Evolutionary conservation across 306 rosid genomes (phyloP).

Genomic region (Carpinus fangiana): DNA sequence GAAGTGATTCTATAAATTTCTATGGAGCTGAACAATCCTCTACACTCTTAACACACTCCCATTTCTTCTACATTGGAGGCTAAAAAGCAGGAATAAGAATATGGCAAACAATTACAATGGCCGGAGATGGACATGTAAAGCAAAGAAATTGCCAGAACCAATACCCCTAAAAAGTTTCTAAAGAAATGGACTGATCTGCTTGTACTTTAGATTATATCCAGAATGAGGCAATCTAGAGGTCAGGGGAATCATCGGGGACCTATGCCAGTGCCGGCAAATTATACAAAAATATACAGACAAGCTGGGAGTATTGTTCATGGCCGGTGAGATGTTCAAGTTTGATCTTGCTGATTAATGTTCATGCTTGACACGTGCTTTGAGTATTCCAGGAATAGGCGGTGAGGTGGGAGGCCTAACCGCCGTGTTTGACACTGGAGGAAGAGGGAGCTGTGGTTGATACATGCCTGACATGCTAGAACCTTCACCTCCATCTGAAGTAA

Average conservation of each 20-base stretch:
- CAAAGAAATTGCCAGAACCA: slow-evolving; percentile 47
- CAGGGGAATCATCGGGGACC: slow-evolving; percentile 28
- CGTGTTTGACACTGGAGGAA: slow-evolving; percentile 44
- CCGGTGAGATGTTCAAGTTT: slow-evolving; percentile 21
- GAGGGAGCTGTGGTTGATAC: slow-evolving; percentile 55
- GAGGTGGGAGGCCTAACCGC: slow-evolving; percentile 74
- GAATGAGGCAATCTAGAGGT: slow-evolving; percentile 31
- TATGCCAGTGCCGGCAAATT: slow-evolving; percentile 30
- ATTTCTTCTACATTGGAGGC: slow-evolving; percentile 30
- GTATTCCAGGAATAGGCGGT: slow-evolving; percentile 92
- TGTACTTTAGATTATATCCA: slow-evolving; percentile 43
- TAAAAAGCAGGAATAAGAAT: slow-evolving; percentile 18
- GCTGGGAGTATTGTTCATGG: slow-evolving; percentile 31
- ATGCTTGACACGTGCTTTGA: slow-evolving; percentile 89
- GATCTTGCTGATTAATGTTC: slow-evolving; percentile 51
- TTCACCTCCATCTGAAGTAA: slow-evolving; percentile 61
- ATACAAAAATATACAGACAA: slow-evolving; percentile 62
- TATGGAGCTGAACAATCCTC: slow-evolving; percentile 28
- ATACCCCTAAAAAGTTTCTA: slow-evolving; percentile 29
- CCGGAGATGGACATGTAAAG: slow-evolving; percentile 29
- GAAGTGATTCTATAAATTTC: slow-evolving; percentile 22
- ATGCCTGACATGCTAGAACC: slow-evolving; percentile 69
- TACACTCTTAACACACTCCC: slow-evolving; percentile 23
- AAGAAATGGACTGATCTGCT: slow-evolving; percentile 36
- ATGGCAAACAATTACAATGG: slow-evolving; percentile 25